Percentiles rank a stretch among this genome's conserved stretches.
Conservation (phyloP, 352 stramenopile species). For the Globisporangium heterothallicum region DNA sequence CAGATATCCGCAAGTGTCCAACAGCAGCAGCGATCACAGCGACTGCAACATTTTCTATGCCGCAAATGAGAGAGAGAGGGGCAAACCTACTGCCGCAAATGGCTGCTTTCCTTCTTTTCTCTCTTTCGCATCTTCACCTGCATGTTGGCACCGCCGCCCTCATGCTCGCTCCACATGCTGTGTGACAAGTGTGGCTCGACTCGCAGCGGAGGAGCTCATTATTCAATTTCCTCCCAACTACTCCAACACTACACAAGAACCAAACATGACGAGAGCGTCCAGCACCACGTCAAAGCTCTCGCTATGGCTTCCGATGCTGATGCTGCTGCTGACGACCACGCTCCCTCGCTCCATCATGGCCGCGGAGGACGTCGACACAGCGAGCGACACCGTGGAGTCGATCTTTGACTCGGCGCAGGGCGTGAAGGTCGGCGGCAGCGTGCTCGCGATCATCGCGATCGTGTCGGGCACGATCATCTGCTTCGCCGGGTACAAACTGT, state of each 20-base stretch:
- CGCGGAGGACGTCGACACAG: constrained; percentile 11
- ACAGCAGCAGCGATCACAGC: too few species aligned
- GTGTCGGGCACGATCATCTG: constrained; percentile 34
- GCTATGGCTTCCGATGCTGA: neutral
- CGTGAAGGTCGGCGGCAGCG: constrained; percentile 28
- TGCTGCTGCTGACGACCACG: constrained; percentile 12
- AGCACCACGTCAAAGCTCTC: neutral
- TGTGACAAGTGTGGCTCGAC: too few species aligned
- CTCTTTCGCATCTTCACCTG: too few species aligned
- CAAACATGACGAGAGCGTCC: too few species aligned
- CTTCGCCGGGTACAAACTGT: constrained; percentile 55
- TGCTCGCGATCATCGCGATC: constrained; percentile 39
- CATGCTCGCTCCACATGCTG: too few species aligned
- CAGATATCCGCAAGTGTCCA: too few species aligned
- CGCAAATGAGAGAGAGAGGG: too few species aligned
- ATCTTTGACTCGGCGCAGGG: constrained; percentile 35
- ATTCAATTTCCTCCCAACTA: neutral
- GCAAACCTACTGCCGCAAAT: too few species aligned
- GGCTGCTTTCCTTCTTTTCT: too few species aligned
- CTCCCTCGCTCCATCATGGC: constrained; percentile 12
- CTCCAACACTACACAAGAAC: neutral
- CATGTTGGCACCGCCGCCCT: too few species aligned
- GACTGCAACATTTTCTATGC: too few species aligned
- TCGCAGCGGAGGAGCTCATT: neutral
- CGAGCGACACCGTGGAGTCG: constrained; percentile 25